Base-by-base conservation (phyloP, 2,329 filamentous ascomycete species). In the Diaporthe amygdali region DNA sequence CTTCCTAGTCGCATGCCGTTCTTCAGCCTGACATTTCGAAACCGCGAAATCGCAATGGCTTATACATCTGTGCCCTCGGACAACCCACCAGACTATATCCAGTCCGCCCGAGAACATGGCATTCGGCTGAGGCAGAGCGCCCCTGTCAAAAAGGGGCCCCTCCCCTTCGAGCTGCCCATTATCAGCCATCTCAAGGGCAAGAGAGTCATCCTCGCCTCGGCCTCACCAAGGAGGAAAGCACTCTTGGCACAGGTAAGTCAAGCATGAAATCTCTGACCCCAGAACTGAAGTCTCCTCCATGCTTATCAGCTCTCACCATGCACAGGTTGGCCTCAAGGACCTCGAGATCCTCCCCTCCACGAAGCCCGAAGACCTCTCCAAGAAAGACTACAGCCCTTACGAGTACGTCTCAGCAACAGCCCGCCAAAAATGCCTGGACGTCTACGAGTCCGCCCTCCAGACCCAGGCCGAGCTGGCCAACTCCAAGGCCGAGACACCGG, bases 331-430 rank as follows among this genome's bases (percentile, higher is more conserved):
- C 75, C 89, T 98, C 14, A 88, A 86, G 3, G 92, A 95, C 78
- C 83, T 98, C 78, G 95, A 98, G 82, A 90, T 98, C 77, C 88
- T 92, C 72, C 94, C 96, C 20, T 97, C 94, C 51, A 91, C 88
- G 68, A 91, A 94, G 74, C 92, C 94, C 66, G 96, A 99, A 84
- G 89, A 98, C 84, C 89, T 97, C 68, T 89, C 94, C 77, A 97
- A 98, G 81, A 81, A 84, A 9, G 80, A 83, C 2, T 88, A 96
- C 71, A 90, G 91, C 0, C 94, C 96, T 1, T 93, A 94, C 80
- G 95, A 97, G 83, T 99, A 99, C 84, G 96, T 98, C 25, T 87
- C 95, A 17, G 90, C 92, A 70, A 99, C 96, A 2, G 96, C 96
- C 4, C 90, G 90, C 27, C 89, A 92, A 76, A 99, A 99, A 82